Base-by-base conservation (phyloP, 257 asterid genomes). In the Lithospermum erythrorhizon region DNA sequence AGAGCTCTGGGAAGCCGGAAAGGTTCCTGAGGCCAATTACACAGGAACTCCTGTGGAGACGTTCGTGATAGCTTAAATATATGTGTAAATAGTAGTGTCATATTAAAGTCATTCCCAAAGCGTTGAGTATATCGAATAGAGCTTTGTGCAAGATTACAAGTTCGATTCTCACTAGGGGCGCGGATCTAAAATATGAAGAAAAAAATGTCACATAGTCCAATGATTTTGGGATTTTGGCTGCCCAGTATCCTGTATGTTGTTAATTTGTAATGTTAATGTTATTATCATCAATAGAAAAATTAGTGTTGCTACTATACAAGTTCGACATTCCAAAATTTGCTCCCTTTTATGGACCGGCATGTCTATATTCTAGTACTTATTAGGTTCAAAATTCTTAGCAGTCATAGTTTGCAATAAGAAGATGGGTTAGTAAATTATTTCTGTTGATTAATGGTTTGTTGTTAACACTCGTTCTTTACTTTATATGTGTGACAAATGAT, bases 31-130 rank as follows among this genome's bases (percentile, higher is more conserved):
- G 59, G 87, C 73, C 30, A 82, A 61, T 70, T 87, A 81, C 76
- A 68, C 86, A 21, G 94, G 90, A 53, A 83, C 83, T 59, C 65
- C 91, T 16, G 96, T 90, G 22, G 95, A 83, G 76, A 79, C 98
- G 20, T 71, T 94, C 61, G 98, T 90, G 19, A 87, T 73, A 63
- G 98, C 89, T 76, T 85, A 87, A 79, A 3, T 65, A 59, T 22
- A 7, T 62, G 53, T 52, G 59, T 67, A 13, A 6, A 27, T 27
- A 51, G 53, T 21, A 61, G 61, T 6, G 22, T 32, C 49, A 53
- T 52, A 35, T 35, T 35, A 35, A 7, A 35, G 45, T 13, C 45
- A 35, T 35, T 35, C 45, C 45, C 45, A 3, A 35, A 35, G 45
- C 1, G 29, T 20, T 19, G 47, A 5, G n/a, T 61, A 55, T 64